Evolutionary conservation across 306 rosid genomes (phyloP).

Genomic region (Macrotyloma uniflorum): DNA sequence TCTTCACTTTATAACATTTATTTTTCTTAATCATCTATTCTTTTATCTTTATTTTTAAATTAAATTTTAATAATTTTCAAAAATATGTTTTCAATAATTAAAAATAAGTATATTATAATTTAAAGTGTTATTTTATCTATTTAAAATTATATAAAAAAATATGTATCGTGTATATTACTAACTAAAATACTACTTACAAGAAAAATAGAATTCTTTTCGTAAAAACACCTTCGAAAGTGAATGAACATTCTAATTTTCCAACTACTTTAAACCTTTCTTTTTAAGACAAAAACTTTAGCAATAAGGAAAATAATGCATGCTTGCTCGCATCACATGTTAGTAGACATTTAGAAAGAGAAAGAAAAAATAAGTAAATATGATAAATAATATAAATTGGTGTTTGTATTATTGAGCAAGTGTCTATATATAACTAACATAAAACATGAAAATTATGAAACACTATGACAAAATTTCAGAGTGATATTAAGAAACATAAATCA

Average conservation of each 20-base stretch:
- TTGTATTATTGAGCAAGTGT: too few species aligned
- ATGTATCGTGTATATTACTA: not conserved
- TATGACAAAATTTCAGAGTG: not conserved
- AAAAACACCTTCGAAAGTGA: not conserved
- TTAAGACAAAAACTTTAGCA: too few species aligned
- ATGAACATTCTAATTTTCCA: not conserved
- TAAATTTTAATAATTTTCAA: not conserved
- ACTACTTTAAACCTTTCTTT: not conserved
- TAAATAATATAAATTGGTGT: too few species aligned
- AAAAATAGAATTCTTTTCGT: not conserved
- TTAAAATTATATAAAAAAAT: not conserved
- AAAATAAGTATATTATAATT: not conserved
- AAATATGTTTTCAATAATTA: not conserved
- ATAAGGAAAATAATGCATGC: too few species aligned
- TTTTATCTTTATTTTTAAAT: not conserved
- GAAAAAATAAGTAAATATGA: not conserved
- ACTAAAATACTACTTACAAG: not conserved
- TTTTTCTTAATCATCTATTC: not conserved
- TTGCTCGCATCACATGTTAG: too few species aligned
- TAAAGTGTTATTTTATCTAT: not conserved
- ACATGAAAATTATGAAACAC: not conserved
- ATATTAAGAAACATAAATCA: not conserved
- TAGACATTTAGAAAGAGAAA: not conserved
- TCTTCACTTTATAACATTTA: too few species aligned
- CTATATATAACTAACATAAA: too few species aligned